Conservation (phyloP, 2,329 filamentous ascomycete genomes). For the Pseudocercospora cruenta region DNA sequence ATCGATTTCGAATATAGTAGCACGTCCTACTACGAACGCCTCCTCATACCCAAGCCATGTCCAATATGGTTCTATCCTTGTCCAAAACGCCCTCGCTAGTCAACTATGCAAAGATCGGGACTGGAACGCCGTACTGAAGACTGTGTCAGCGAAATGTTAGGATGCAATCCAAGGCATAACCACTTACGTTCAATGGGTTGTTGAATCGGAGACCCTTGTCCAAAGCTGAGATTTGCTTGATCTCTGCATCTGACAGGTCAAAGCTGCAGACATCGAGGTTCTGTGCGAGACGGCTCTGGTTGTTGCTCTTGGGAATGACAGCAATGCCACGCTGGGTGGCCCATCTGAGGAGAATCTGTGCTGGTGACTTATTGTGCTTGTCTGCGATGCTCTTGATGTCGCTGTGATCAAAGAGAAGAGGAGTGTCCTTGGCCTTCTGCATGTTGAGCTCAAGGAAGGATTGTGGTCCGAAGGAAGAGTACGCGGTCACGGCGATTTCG, state of each 20-base stretch:
- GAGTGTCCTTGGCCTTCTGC: conserved; percentile 66
- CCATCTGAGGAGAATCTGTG: conserved; percentile 85
- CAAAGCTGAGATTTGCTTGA: conserved; percentile 67
- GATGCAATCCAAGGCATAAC: conserved; percentile 46
- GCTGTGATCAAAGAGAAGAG: conserved; percentile 72
- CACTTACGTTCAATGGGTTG: conserved; percentile 69
- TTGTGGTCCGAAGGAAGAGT: conserved; percentile 80
- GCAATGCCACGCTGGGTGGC: conserved; percentile 79
- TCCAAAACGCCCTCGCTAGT: neutral
- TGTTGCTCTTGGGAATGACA: conserved; percentile 79
- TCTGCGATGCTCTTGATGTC: conserved; percentile 66
- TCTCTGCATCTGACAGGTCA: conserved; percentile 66
- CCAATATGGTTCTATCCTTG: neutral
- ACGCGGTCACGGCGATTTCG: conserved; percentile 76
- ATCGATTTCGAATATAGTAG: neutral
- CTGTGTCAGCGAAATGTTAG: conserved; percentile 49
- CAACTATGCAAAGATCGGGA: conserved; percentile 29
- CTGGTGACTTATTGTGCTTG: conserved; percentile 72
- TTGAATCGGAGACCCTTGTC: conserved; percentile 74
- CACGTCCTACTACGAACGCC: neutral
- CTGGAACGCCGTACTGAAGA: conserved; percentile 23
- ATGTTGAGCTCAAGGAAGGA: conserved; percentile 78
- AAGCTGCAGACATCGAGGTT: conserved; percentile 71
- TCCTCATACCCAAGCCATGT: neutral
- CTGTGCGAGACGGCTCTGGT: conserved; percentile 59